Percentiles rank a stretch among this genome's conserved stretches.
These are phyloP conservation scores for Urtica urens DNA, from an alignment of 306 rosid species.

Conservation along the genomic window DNA sequence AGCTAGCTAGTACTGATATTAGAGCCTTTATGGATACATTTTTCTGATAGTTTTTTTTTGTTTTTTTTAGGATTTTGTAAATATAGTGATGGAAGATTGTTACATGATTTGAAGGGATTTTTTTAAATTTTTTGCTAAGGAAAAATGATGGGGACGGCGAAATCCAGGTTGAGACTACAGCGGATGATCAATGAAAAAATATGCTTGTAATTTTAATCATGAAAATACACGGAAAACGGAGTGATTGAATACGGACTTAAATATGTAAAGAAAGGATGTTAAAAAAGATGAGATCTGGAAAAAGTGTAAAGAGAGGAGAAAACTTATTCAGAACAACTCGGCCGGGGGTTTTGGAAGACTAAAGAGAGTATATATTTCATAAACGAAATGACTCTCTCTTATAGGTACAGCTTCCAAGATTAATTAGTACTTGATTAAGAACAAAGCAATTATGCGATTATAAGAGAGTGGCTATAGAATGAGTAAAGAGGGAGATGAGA, in stretches of 20 bases:
- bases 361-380: too few relatives aligned
- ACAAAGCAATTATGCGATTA: neutral
- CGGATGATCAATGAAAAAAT: neutral
- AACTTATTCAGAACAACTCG: neutral
- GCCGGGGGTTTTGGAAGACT: too few relatives aligned
- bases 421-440: too few relatives aligned
- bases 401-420: too few relatives aligned
- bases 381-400: too few relatives aligned
- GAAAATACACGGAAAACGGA: neutral
- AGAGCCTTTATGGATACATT: neutral
- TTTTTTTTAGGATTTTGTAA: conserved; percentile 1
- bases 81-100: conserved; percentile 11
- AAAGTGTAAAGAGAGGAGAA: neutral
- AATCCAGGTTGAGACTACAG: conserved; percentile 39
- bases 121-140: conserved; percentile 56
- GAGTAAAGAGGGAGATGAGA: neutral
- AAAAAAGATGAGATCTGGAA: neutral
- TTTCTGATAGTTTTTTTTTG: conserved; percentile 3
- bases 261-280: too few relatives aligned
- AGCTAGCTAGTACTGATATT: neutral
- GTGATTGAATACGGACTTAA: neutral
- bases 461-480: neutral
- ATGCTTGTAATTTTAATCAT: too few relatives aligned
- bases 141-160: conserved; percentile 12
- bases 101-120: conserved; percentile 61